Evolutionary conservation across 1,284 basidiomycete species (phyloP).

Genomic region (Sanghuangporus baumii): DNA sequence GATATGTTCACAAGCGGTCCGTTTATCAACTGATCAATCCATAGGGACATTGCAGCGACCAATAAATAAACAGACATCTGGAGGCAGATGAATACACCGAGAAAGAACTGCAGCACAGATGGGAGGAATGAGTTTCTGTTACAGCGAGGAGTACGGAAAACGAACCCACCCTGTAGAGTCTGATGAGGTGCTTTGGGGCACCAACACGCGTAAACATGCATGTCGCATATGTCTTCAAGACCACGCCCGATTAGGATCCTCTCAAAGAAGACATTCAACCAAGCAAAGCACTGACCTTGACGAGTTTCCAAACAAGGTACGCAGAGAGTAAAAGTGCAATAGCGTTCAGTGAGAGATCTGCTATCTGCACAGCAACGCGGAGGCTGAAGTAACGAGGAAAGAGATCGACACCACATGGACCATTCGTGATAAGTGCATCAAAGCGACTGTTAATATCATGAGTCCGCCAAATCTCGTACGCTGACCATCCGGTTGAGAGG

Average conservation of each 20-base stretch:
- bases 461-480: conserved; percentile 45
- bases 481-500: conserved; percentile 44
- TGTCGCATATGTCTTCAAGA: conserved; percentile 29
- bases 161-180: conserved; percentile 32
- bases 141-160: not conserved
- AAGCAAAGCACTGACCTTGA: conserved; percentile 30
- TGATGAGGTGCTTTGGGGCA: conserved; percentile 43
- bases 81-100: conserved; percentile 49
- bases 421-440: conserved; percentile 33
- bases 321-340: conserved; percentile 38
- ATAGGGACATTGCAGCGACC: conserved; percentile 44
- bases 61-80: conserved; percentile 53
- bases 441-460: conserved; percentile 31
- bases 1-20: conserved; percentile 41
- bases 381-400: conserved; percentile 39
- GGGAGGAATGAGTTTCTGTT: not conserved
- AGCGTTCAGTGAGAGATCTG: conserved; percentile 41
- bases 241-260: not conserved
- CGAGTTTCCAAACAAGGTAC: conserved; percentile 41
- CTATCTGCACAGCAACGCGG: conserved; percentile 35
- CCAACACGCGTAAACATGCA: conserved; percentile 50
- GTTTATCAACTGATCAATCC: conserved; percentile 48
- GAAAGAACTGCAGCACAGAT: conserved; percentile 38
- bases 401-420: conserved; percentile 41
- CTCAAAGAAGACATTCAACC: not conserved